Conservation (phyloP, 1,139 yeast species). For the Eremothecium cymbalariae region DNA sequence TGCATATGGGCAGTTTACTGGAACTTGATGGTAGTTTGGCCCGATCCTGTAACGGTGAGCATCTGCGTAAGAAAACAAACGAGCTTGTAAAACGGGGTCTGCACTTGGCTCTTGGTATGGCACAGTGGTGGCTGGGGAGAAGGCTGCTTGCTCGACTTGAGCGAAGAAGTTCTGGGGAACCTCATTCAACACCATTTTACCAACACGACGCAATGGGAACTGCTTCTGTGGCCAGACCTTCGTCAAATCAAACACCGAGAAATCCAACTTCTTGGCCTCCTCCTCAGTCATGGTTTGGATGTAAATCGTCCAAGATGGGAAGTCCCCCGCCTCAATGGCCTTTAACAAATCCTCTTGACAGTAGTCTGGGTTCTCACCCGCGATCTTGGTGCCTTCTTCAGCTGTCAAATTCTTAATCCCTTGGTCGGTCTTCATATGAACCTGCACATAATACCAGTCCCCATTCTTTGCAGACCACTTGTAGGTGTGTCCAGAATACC, state of each 20-base stretch:
- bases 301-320: conserved; percentile 58
- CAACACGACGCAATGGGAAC: conserved; percentile 52
- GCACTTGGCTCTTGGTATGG: conserved; percentile 55
- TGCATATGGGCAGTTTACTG: conserved; percentile 56
- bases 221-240: conserved; percentile 54
- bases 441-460: conserved; percentile 59
- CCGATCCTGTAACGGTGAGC: conserved; percentile 60
- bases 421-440: conserved; percentile 52
- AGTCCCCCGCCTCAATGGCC: conserved; percentile 50
- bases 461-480: conserved; percentile 61
- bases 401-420: conserved; percentile 48
- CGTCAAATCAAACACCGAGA: conserved; percentile 63
- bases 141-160: conserved; percentile 52
- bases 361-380: conserved; percentile 58
- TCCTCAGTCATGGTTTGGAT: conserved; percentile 62
- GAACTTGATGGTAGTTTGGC: conserved; percentile 54
- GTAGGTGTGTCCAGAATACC: conserved; percentile 66
- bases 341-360: conserved; percentile 59
- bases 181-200: conserved; percentile 46
- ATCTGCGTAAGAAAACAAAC: conserved; percentile 52
- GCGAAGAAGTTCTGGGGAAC: conserved; percentile 52
- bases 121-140: conserved; percentile 51
- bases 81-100: conserved; percentile 52
- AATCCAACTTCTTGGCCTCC: conserved; percentile 51
- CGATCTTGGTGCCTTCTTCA: conserved; percentile 50